A percentile compares a stretch with the other conserved stretches of the same genome.
Conservation (phyloP, 73 alveolate genomes). For the Uronychia binucleata region DNA sequence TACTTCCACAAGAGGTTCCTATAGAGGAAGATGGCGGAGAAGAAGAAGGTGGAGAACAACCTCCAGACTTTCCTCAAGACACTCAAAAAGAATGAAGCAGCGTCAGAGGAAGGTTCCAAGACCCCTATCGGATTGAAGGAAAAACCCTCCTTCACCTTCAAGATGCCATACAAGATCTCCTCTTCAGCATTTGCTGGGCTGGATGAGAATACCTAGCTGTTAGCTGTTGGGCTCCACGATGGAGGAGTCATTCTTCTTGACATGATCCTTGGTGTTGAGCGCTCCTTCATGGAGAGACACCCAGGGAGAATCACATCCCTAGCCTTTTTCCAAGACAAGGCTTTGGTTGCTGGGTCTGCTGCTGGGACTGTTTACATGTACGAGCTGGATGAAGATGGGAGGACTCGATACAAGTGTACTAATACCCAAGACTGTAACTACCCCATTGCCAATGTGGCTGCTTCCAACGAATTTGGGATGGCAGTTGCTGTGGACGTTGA, state of each 20-base stretch:
- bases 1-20: slow-evolving; percentile 32
- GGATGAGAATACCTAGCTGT: slow-evolving; percentile 26
- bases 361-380: slow-evolving; percentile 45
- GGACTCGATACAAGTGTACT: slow-evolving; percentile 5
- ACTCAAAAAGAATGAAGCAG: slow-evolving; percentile 20
- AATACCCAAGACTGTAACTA: slow-evolving; percentile 46
- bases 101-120: not conserved
- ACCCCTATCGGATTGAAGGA: slow-evolving; percentile 6
- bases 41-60: slow-evolving; percentile 47
- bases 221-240: slow-evolving; percentile 55
- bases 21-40: slow-evolving; percentile 35
- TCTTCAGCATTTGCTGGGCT: slow-evolving; percentile 12
- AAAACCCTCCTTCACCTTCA: slow-evolving; percentile 28
- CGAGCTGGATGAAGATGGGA: slow-evolving; percentile 41
- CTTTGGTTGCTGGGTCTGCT: slow-evolving; percentile 45
- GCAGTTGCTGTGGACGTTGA: slow-evolving; percentile 50
- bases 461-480: slow-evolving; percentile 43
- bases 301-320: slow-evolving; percentile 47
- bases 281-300: slow-evolving; percentile 44
- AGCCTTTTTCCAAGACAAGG: slow-evolving; percentile 47
- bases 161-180: slow-evolving; percentile 42
- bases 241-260: slow-evolving; percentile 50
- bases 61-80: slow-evolving; percentile 36
- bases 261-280: slow-evolving; percentile 43
- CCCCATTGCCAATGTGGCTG: slow-evolving; percentile 43